Evolutionary conservation across 495 filamentous ascomycete species (phyloP).

Genomic region (Aspergillus panamensis): DNA sequence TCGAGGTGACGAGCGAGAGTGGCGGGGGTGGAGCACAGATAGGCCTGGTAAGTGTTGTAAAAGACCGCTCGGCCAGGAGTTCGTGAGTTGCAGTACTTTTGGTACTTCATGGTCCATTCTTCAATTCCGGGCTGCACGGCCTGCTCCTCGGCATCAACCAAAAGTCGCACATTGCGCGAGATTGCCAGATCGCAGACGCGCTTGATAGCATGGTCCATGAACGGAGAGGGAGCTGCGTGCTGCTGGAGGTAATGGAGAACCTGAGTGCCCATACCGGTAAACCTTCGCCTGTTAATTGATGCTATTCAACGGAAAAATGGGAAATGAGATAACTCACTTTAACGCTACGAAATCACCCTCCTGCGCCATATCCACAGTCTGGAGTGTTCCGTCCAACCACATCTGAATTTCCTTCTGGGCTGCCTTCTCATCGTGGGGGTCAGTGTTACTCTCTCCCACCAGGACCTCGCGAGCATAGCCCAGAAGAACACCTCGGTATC

Average conservation of each 20-base stretch:
- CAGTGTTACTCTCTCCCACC: constrained; percentile 35
- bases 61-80: constrained; percentile 58
- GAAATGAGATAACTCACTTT: constrained; percentile 52
- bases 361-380: constrained; percentile 69
- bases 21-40: constrained; percentile 66
- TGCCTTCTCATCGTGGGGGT: constrained; percentile 32
- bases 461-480: constrained; percentile 49
- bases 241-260: constrained; percentile 62
- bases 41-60: constrained; percentile 80
- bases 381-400: constrained; percentile 72
- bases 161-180: constrained; percentile 64
- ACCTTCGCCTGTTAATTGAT: constrained; percentile 39
- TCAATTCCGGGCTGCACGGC: constrained; percentile 80
- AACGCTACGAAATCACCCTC: constrained; percentile 82
- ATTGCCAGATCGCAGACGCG: constrained; percentile 73
- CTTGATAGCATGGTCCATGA: constrained; percentile 66
- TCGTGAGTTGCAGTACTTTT: constrained; percentile 71
- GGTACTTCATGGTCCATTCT: constrained; percentile 75
- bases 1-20: constrained; percentile 66
- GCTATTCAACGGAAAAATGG: background rate
- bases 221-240: constrained; percentile 53
- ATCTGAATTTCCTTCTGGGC: constrained; percentile 58
- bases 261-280: constrained; percentile 84
- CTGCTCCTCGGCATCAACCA: constrained; percentile 88
- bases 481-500: constrained; percentile 46